phyloP scores from a whole-genome alignment of 2,329 filamentous ascomycete genomes.

The Chrysosporium queenslandicum region DNA sequence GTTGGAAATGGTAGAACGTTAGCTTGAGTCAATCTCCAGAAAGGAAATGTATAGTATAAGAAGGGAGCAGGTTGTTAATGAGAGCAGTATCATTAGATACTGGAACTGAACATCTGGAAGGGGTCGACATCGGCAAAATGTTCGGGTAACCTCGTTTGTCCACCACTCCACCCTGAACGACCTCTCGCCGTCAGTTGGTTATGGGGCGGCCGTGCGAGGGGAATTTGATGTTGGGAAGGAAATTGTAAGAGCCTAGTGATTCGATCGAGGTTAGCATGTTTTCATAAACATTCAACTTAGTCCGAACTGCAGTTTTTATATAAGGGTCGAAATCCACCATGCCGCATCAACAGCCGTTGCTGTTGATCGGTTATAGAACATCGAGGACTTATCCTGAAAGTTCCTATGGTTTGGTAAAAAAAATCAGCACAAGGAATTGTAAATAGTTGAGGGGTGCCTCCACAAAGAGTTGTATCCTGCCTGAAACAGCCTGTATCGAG shows the following conservation, averaged over 20 bases:
- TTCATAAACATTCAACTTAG: background rate
- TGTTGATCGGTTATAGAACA: background rate
- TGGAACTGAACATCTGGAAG: background rate
- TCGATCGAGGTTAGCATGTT: background rate
- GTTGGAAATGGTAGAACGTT: too few relatives aligned
- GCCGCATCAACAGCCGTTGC: background rate
- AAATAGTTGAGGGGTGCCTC: too few relatives aligned
- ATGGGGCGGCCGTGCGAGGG: background rate
- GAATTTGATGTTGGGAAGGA: background rate
- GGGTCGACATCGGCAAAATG: background rate
- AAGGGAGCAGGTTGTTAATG: too few relatives aligned
- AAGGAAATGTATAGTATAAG: too few relatives aligned
- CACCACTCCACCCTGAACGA: slow-evolving; percentile 6
- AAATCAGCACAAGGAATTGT: background rate
- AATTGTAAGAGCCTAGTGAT: background rate
- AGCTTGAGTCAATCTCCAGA: too few relatives aligned
- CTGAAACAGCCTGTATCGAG: too few relatives aligned
- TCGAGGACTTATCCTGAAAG: background rate
- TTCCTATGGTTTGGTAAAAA: background rate
- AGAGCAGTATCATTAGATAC: too few relatives aligned
- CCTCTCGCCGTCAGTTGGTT: slow-evolving; percentile 5
- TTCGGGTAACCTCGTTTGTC: background rate
- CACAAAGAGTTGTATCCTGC: too few relatives aligned
- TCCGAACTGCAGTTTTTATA: background rate
- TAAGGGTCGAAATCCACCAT: background rate